These are phyloP conservation scores for Ceratocystis lukuohia DNA, from an alignment of 2,329 filamentous ascomycete genomes.

Conservation along the genomic window DNA sequence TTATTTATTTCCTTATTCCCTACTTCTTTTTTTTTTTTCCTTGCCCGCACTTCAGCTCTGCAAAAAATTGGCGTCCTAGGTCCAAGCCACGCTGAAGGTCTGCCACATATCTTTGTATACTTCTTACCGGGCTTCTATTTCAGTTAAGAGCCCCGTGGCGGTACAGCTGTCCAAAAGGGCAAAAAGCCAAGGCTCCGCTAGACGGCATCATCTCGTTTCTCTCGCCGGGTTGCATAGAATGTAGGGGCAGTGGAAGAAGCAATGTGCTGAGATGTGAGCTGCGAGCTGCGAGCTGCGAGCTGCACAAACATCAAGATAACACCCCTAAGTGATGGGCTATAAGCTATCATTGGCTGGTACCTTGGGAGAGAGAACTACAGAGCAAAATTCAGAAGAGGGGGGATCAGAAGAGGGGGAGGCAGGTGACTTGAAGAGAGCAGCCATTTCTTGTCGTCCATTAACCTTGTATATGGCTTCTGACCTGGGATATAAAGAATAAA, in stretches of 20 bases:
- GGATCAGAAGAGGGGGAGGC: background rate
- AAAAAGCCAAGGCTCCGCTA: background rate
- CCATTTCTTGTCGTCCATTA: background rate
- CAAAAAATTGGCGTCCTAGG: background rate
- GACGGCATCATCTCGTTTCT: background rate
- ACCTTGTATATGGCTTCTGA: background rate
- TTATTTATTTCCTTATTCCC: background rate
- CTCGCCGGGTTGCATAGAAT: background rate
- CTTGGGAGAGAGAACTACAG: background rate
- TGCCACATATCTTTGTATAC: background rate
- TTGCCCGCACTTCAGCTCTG: background rate
- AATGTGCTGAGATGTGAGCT: background rate
- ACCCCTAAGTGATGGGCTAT: background rate
- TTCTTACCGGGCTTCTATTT: background rate
- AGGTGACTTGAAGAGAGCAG: background rate
- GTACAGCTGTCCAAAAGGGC: background rate
- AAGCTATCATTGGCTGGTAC: background rate
- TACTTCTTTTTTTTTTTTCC: background rate
- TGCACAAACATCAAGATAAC: background rate
- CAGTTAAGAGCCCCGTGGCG: background rate
- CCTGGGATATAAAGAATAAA: background rate
- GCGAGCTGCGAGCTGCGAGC: background rate
- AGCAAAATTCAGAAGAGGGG: background rate
- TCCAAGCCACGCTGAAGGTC: constrained; percentile 2
- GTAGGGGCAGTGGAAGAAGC: background rate